Evolutionary conservation across 2,329 filamentous ascomycete genomes (phyloP).

Genomic region (Byssoonygena ceratinophila): DNA sequence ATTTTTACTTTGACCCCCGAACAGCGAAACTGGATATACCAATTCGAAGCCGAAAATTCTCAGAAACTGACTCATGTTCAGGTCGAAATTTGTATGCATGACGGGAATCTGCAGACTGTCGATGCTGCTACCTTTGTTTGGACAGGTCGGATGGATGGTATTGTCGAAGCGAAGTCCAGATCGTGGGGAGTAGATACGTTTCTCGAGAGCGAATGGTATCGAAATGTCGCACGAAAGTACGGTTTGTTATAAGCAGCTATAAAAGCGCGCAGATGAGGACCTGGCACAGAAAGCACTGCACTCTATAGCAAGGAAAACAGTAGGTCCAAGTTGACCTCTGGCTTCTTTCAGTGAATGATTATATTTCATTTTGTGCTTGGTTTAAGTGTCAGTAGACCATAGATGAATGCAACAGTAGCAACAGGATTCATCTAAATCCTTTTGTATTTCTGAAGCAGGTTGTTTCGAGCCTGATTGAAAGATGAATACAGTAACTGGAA

Average conservation of each 20-base stretch:
- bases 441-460: too few relatives aligned
- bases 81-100: constrained; percentile 19
- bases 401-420: too few relatives aligned
- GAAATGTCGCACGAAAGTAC: background rate
- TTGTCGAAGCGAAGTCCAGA: background rate
- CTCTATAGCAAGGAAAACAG: too few relatives aligned
- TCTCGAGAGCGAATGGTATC: constrained; percentile 10
- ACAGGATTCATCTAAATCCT: too few relatives aligned
- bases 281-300: too few relatives aligned
- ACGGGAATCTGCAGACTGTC: constrained; percentile 16
- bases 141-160: constrained; percentile 13
- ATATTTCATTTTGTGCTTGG: too few relatives aligned
- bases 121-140: constrained; percentile 24
- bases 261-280: too few relatives aligned
- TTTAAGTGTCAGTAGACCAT: too few relatives aligned
- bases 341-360: too few relatives aligned
- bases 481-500: too few relatives aligned
- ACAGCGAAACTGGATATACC: constrained; percentile 21
- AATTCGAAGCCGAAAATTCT: constrained; percentile 20
- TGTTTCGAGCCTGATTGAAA: too few relatives aligned
- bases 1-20: constrained; percentile 22
- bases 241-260: background rate
- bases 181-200: constrained; percentile 16
- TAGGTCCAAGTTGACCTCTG: too few relatives aligned
- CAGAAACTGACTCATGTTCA: constrained; percentile 17